These are phyloP conservation scores for Trichophyton benhamiae DNA, from an alignment of 2,329 filamentous ascomycete species.

Conservation along the genomic window DNA sequence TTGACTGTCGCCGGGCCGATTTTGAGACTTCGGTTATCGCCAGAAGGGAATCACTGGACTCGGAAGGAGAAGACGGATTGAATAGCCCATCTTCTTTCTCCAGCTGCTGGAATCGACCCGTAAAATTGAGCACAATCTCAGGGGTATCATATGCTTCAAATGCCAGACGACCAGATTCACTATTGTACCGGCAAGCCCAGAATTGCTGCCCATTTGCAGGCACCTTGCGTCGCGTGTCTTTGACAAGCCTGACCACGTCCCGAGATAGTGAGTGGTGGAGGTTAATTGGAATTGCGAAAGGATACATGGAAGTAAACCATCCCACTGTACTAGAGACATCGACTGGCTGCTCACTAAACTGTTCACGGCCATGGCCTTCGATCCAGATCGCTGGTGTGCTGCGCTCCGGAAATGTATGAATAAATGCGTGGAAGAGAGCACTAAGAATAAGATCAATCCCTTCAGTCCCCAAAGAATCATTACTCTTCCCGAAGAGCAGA, in stretches of 20 bases:
- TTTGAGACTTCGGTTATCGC: constrained; percentile 24
- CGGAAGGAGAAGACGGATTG: constrained; percentile 17
- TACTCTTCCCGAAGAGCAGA: constrained; percentile 21
- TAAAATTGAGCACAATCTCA: constrained; percentile 31
- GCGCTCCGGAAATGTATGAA: constrained; percentile 31
- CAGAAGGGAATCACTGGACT: constrained; percentile 2
- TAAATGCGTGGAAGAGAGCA: constrained; percentile 33
- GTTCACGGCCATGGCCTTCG: constrained; percentile 38
- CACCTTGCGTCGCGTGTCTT: constrained; percentile 25
- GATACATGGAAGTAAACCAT: constrained; percentile 40
- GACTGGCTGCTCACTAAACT: constrained; percentile 28
- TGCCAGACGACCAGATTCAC: constrained; percentile 20
- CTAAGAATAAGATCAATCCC: constrained; percentile 27
- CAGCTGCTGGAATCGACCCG: constrained; percentile 29
- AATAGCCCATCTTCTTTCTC: constrained; percentile 34
- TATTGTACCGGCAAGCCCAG: constrained; percentile 28
- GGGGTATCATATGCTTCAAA: constrained; percentile 20
- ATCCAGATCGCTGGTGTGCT: constrained; percentile 34
- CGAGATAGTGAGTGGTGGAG: constrained; percentile 13
- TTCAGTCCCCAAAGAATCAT: constrained; percentile 24
- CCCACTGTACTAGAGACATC: constrained; percentile 38
- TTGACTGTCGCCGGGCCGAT: constrained; percentile 32
- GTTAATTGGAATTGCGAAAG: constrained; percentile 24
- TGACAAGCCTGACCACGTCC: constrained; percentile 26
- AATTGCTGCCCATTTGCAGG: constrained; percentile 21